Conservation (phyloP, 345 rosid species). For the Moricandia moricandioides region DNA sequence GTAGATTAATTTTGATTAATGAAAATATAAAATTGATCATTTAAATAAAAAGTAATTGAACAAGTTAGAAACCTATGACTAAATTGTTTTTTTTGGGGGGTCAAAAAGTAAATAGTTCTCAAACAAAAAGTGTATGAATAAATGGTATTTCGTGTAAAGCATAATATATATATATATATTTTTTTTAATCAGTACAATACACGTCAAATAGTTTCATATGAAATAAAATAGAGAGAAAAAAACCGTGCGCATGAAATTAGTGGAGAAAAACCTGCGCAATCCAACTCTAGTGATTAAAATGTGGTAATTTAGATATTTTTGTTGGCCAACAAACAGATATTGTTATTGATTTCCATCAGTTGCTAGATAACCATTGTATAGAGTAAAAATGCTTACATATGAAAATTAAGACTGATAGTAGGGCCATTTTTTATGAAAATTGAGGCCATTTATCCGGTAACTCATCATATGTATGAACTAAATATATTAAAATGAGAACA, state of each 20-base stretch:
- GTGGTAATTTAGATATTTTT: not conserved
- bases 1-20: not conserved
- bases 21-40: not conserved
- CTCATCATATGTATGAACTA: not conserved
- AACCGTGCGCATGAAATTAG: not conserved
- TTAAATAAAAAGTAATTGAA: too few relatives aligned
- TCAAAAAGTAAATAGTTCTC: too few relatives aligned
- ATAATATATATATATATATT: too few relatives aligned
- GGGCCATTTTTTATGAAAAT: not conserved
- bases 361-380: not conserved
- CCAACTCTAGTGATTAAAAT: not conserved
- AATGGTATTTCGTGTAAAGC: not conserved
- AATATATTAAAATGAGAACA: not conserved
- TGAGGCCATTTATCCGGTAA: not conserved
- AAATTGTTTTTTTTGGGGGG: too few relatives aligned
- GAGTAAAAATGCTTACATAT: not conserved
- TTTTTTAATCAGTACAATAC: not conserved
- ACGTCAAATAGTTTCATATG: not conserved
- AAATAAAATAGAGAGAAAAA: not conserved
- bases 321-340: not conserved
- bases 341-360: not conserved
- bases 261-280: not conserved
- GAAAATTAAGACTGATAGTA: not conserved
- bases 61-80: not conserved
- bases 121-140: not conserved